Percentiles rank a stretch among this genome's conserved stretches.
These are phyloP conservation scores for Tubosaeta brunneosetosa DNA, from an alignment of 768 basidiomycete genomes.

Conservation along the genomic window DNA sequence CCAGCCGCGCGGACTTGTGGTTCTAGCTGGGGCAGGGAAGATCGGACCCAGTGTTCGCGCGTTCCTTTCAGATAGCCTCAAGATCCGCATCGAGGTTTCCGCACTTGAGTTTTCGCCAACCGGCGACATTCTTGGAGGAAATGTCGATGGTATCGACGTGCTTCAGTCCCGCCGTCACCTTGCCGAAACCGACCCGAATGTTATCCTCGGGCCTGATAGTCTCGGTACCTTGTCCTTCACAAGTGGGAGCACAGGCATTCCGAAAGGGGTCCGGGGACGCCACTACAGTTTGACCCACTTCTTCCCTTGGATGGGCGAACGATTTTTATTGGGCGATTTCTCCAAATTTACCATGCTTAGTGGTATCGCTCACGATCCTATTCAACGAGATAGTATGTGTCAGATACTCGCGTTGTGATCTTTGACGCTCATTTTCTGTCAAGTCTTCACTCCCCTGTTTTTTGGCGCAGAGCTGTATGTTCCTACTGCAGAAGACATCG, in stretches of 20 bases:
- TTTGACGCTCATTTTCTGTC: conserved; percentile 4
- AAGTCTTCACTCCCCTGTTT: conserved; percentile 98
- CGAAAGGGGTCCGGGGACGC: too few relatives aligned
- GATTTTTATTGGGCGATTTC: conserved; percentile 26
- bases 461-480: conserved; percentile 94
- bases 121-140: conserved; percentile 66
- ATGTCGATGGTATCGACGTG: conserved; percentile 48
- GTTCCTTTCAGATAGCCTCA: conserved; percentile 17
- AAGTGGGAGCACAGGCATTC: conserved; percentile 82
- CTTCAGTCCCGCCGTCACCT: conserved; percentile 51
- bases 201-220: too few relatives aligned
- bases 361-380: conserved; percentile 98
- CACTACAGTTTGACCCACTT: conserved; percentile 43
- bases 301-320: too few relatives aligned
- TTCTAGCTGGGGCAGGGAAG: too few relatives aligned
- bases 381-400: conserved; percentile 93
- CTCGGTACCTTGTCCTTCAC: conserved; percentile 95
- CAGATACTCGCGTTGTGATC: neutral
- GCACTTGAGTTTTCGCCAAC: conserved; percentile 70
- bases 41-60: too few relatives aligned
- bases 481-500: conserved; percentile 95
- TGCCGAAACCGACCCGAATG: conserved; percentile 34
- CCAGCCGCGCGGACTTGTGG: too few relatives aligned
- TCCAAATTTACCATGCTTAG: conserved; percentile 50
- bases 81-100: conserved; percentile 41